Evolutionary conservation across 176 grass and related monocot species (phyloP), one percentile per base, ranked within the genome.

Genomic region (Zea luxurians): DNA sequence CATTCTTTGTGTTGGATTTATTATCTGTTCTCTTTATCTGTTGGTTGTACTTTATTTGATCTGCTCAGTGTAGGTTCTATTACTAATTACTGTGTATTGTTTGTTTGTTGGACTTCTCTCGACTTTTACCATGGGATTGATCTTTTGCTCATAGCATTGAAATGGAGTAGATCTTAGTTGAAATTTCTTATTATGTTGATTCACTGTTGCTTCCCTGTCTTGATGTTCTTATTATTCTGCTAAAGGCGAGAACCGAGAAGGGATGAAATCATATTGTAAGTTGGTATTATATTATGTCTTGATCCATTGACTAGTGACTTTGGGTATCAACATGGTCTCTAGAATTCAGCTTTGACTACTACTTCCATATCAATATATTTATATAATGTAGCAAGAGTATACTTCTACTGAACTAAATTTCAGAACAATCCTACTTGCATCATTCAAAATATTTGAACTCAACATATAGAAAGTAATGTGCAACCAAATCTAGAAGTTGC

Each of bases 231-330:
- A 16, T 43, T 35, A 50, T 50, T 64, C n/a, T 36, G 50, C 47
- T 64, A 17, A 77, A 57, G 72, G 35, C 35, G 54, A 41, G 40
- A 41, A 68, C 18, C 35, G 54, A 41, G 40, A 41, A 68, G 45
- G 77, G 64, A 13, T 71, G 66, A 46, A 37, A 47, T 58, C 79
- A 71, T 77, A 60, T 71, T 88, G 62, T 11, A 74, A 79, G 11
- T 53, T 13, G 44, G 18, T 73, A 65, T 5, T 62, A 8, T 81
- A 36, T 49, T 16, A 53, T 65, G 27, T 27, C 27, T 27, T 41
- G 3, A 35, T 64, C 4, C 6, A 7, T 13, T 5, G 13, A 27
- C 18, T 49, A 4, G 6, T 59, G 54, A 59, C 55, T 57, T 57
- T n/a, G 2, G 0, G 17, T 57, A 59, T 59, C 3, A 59, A 59